A percentile compares a stretch with the other conserved stretches of the same genome.
These are phyloP conservation scores for Penicillium bialowiezense DNA, from an alignment of 495 filamentous ascomycete species.

Conservation along the genomic window DNA sequence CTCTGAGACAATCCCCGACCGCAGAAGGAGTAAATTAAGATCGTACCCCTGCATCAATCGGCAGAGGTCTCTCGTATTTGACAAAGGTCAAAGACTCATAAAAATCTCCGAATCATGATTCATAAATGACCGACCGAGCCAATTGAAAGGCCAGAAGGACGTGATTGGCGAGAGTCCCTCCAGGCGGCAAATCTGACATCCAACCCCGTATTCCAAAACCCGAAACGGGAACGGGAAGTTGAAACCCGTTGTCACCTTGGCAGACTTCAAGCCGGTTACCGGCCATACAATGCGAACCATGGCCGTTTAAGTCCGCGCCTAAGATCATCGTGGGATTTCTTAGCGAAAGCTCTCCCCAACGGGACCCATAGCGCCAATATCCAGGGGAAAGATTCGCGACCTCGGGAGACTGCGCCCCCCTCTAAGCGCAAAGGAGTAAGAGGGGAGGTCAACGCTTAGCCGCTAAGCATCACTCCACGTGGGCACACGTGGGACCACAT, in stretches of 20 bases:
- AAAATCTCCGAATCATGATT: neutral
- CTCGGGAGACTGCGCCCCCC: slow-evolving; percentile 6
- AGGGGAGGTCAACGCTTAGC: slow-evolving; percentile 18
- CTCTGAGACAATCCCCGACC: neutral
- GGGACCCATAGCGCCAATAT: neutral
- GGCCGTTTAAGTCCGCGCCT: neutral
- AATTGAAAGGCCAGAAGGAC: no score
- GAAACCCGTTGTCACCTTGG: neutral
- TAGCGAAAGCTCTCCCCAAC: neutral
- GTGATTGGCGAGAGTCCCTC: no score
- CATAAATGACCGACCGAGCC: no score
- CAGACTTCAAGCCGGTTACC: neutral
- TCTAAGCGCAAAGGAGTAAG: slow-evolving; percentile 14
- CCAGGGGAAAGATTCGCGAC: slow-evolving; percentile 5
- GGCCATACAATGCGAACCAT: neutral
- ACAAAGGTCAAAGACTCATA: neutral
- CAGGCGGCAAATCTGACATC: neutral
- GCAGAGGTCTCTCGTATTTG: slow-evolving; percentile 2
- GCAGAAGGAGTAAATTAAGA: neutral
- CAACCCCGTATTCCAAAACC: neutral
- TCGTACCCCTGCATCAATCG: neutral
- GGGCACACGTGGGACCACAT: slow-evolving; percentile 42
- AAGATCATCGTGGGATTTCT: neutral
- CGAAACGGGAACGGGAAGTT: neutral
- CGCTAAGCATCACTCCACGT: slow-evolving; percentile 31